These are phyloP conservation scores for Talaromyces sp. DNA, from an alignment of 2,329 filamentous ascomycete species.

Conservation along the genomic window DNA sequence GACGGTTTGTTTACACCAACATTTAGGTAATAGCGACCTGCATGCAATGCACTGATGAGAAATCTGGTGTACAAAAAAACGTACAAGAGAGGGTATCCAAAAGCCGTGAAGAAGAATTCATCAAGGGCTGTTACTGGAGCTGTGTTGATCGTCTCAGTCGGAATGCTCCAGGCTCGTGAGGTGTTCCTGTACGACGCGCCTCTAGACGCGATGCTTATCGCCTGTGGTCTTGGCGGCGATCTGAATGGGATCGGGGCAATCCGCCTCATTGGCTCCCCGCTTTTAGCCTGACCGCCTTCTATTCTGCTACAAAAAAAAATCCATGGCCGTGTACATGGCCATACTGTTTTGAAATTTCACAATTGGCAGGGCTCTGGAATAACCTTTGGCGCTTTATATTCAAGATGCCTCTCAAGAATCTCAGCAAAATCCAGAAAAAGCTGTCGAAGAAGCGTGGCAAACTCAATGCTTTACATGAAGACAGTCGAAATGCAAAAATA, in stretches of 20 bases:
- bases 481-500: slow-evolving; percentile 79
- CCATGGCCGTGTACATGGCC: background rate
- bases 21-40: slow-evolving; percentile 16
- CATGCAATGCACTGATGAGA: slow-evolving; percentile 15
- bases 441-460: slow-evolving; percentile 80
- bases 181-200: slow-evolving; percentile 15
- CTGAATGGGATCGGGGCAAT: background rate
- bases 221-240: background rate
- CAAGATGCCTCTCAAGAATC: slow-evolving; percentile 65
- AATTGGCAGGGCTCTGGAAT: background rate
- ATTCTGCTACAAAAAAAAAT: slow-evolving; percentile 31
- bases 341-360: background rate
- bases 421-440: slow-evolving; percentile 82
- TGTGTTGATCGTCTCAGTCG: slow-evolving; percentile 2
- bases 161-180: slow-evolving; percentile 14
- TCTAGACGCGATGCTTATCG: slow-evolving; percentile 16
- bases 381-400: background rate
- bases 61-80: slow-evolving; percentile 11
- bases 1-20: slow-evolving; percentile 29
- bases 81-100: slow-evolving; percentile 12
- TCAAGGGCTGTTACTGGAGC: slow-evolving; percentile 2
- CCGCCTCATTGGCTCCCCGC: slow-evolving; percentile 10
- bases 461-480: slow-evolving; percentile 75
- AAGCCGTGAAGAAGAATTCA: background rate
- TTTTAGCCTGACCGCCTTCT: slow-evolving; percentile 27